Base-by-base conservation (phyloP, 177 flowering plant species). In the Tripterygium wilfordii region DNA sequence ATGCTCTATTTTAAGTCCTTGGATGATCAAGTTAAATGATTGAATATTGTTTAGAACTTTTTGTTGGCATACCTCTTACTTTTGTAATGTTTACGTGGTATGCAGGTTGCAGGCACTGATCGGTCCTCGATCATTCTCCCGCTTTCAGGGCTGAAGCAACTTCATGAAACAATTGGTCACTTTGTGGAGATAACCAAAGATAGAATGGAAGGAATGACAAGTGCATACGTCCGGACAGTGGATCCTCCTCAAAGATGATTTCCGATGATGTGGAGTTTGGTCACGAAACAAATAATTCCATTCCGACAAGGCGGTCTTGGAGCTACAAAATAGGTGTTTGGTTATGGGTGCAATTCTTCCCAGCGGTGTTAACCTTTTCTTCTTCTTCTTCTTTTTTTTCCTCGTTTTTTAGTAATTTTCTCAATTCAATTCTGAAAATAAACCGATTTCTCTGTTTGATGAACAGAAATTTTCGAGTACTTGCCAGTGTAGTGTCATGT, bases 51-150 rank as follows among this genome's bases (percentile, higher is more conserved):
- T n/a, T n/a, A n/a, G n/a, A n/a, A n/a, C n/a, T n/a, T n/a, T n/a
- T n/a, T n/a, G n/a, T n/a, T n/a, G n/a, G n/a, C n/a, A n/a, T n/a
- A n/a, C n/a, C n/a, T n/a, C n/a, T n/a, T n/a, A n/a, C 37, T 23
- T n/a, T n/a, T 18, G 3, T 5, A 39, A 38, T 45, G 42, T 18
- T 16, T 12, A 52, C 28, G 26, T 17, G 15, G 38, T 57, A n/a
- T 70, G 53, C 76, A 91, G 98, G 98, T 87, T 46, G 89, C 94
- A 44, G 95, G 95, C 14, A 66, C 96, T 21, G 96, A 87, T 56
- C 77, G 96, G 20, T 90, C 97, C 5, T 90, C 97, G 36, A 87
- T 90, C 54, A 90, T 90, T 51, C 91, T 90, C 38, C 97, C 97
- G 4, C 60, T 90, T 28, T 84, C 97, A 12, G 96, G 94, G 22